phyloP scores from a whole-genome alignment of 169 alveolate species.

The Plasmodium sp. region DNA sequence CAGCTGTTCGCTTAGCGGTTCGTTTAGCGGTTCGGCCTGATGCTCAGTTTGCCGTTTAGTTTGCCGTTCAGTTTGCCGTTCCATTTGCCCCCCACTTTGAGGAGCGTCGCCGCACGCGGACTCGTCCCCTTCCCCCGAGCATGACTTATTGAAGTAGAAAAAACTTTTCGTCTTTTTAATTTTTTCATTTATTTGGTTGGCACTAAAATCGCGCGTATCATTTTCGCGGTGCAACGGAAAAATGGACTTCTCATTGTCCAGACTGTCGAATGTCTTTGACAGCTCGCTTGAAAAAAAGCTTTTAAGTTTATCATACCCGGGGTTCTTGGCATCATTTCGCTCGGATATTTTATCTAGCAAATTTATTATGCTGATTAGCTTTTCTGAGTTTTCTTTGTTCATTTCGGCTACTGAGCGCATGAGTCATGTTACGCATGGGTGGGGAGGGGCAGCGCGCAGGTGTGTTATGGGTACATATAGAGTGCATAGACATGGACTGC shows the following conservation, averaged over 20 bases:
- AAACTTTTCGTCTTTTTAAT: conserved; percentile 60
- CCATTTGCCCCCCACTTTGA: not conserved
- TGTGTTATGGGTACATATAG: not conserved
- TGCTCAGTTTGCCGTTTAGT: not conserved
- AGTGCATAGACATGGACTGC: not conserved
- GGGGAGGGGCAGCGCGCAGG: not conserved
- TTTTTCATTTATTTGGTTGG: conserved; percentile 45
- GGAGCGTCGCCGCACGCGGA: not conserved
- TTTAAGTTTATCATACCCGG: not conserved
- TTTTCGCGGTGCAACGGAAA: conserved; percentile 39
- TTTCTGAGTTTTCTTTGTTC: conserved; percentile 62
- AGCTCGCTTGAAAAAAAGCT: conserved; percentile 32
- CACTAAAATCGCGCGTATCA: conserved; percentile 1
- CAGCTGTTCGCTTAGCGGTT: not conserved
- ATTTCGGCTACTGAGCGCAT: not conserved
- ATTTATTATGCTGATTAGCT: conserved; percentile 35
- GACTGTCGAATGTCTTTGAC: conserved; percentile 31
- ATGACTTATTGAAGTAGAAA: conserved; percentile 34
- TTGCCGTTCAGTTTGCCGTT: too few species aligned
- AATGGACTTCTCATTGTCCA: conserved; percentile 10
- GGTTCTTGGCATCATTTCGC: not conserved
- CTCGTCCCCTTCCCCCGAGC: conserved; percentile 2
- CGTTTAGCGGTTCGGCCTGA: not conserved
- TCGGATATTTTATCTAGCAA: conserved; percentile 44
- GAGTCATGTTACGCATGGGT: not conserved